Base-by-base conservation (phyloP, 1,284 basidiomycete species). In the Malassezia sympodialis region DNA sequence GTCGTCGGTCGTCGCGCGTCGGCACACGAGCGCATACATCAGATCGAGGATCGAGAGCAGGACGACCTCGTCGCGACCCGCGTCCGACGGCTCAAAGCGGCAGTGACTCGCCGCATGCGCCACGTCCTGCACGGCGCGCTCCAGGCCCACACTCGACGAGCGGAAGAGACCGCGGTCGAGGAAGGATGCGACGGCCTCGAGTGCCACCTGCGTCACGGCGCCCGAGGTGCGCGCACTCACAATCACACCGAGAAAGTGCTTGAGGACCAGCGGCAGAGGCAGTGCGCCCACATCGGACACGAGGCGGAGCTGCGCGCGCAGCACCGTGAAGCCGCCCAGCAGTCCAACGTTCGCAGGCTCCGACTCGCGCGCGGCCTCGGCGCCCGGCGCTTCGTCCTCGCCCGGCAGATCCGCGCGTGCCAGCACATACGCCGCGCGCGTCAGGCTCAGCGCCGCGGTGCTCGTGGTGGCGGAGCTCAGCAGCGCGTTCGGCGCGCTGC, bases 41-140 rank as follows among this genome's bases (percentile, higher is more conserved):
- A 96, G 84, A 12, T 85, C 83, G 78, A 98, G 83, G 61, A 98
- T 90, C 70, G 86, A 86, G 50, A 94, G 80, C 12, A 98, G 80
- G 5, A 96, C 90, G 6, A 96, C 86, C 76, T 99, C 94, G 76
- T 98, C 94, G 3, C 59, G 60, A 11, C 59, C 61, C 15, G 90
- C 87, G 69, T 96, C 91, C 62, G 87, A 93, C 7, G 90, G 88
- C 76, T 98, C 94, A 73, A 98, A 99, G 75, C 94, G 90, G 80
- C 93, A 96, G 68, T 90, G 89, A 8, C 91, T 89, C 10, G 93
- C 82, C 0, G 91, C 85, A 55, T 82, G 85, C 69, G 90, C 93
- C 53, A 96, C 80, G 63, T 91, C 88, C 23, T 83, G 80, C 47
- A 98, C 80, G 4, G 86, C 85, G 30, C 79, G 75, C 37, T 61